Percentiles rank a stretch among this genome's conserved stretches.
Evolutionary conservation across 2,329 filamentous ascomycete genomes (phyloP).

Genomic region (Fusarium phyllophilum): DNA sequence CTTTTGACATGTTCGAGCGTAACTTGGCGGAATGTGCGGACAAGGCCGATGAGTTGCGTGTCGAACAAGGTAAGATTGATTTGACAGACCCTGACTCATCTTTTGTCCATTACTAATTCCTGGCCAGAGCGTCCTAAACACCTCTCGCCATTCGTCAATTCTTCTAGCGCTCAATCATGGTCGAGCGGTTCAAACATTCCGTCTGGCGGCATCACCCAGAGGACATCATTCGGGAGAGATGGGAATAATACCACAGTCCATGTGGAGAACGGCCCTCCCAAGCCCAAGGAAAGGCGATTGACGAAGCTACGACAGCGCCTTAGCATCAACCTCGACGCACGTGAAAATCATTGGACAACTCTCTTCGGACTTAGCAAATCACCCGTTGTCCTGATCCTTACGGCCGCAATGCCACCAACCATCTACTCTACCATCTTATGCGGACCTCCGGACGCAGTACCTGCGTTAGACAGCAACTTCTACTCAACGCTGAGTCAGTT

Average conservation of each 20-base stretch:
- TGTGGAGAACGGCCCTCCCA: fast-evolving
- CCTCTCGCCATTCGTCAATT: not conserved
- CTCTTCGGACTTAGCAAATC: fast-evolving
- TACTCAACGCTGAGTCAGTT: not conserved
- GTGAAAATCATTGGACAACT: not conserved
- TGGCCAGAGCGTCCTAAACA: not conserved
- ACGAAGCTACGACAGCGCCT: not conserved
- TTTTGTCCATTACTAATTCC: not conserved
- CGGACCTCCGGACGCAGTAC: not conserved
- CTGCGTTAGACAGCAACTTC: not conserved
- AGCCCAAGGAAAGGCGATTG: not conserved
- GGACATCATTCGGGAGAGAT: not conserved
- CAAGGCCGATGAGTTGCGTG: not conserved
- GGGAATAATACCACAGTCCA: fast-evolving
- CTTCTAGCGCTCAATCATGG: not conserved
- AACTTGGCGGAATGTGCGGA: not conserved
- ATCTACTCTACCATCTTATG: not conserved
- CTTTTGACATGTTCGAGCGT: not conserved
- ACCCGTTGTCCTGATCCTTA: not conserved
- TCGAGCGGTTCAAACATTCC: not conserved
- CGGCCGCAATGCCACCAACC: not conserved
- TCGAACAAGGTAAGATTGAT: not conserved
- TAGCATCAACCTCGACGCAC: fast-evolving
- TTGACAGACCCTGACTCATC: fast-evolving
- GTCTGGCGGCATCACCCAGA: fast-evolving